These are phyloP conservation scores for Fraxinus excelsior DNA, from an alignment of 257 asterid species.

Conservation along the genomic window DNA sequence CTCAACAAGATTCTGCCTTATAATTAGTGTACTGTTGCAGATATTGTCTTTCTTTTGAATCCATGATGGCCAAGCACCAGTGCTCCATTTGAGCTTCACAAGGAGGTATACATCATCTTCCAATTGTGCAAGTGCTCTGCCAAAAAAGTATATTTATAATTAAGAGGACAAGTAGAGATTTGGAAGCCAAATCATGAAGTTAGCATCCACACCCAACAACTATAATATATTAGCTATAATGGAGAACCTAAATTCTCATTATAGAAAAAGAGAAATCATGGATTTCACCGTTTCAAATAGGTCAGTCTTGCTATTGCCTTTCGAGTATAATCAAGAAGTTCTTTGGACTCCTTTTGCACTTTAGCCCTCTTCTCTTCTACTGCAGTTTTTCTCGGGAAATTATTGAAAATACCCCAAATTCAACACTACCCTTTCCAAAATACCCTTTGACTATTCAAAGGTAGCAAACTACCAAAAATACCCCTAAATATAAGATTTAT, in stretches of 20 bases:
- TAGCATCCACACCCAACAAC: neutral
- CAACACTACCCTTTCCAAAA: too few relatives aligned
- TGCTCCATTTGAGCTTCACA: conserved; percentile 93
- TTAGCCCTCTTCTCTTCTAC: conserved; percentile 92
- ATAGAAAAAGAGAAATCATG: conserved; percentile 11
- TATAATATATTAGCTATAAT: neutral
- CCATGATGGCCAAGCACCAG: conserved; percentile 87
- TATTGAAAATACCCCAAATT: too few relatives aligned
- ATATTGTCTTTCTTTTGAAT: conserved; percentile 89
- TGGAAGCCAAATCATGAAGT: conserved; percentile 19
- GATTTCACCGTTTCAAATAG: conserved; percentile 70
- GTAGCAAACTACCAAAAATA: too few relatives aligned
- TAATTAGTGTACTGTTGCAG: conserved; percentile 85
- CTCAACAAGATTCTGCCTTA: conserved; percentile 51
- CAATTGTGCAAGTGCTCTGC: conserved; percentile 84
- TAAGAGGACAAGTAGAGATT: conserved; percentile 9
- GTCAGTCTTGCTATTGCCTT: conserved; percentile 97
- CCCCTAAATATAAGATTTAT: too few relatives aligned
- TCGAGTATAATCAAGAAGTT: conserved; percentile 91
- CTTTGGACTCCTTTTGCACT: conserved; percentile 91
- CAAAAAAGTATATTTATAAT: conserved; percentile 13
- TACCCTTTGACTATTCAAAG: too few relatives aligned
- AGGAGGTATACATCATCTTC: conserved; percentile 90
- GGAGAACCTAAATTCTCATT: conserved; percentile 9
- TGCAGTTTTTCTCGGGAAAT: conserved; percentile 87